Evolutionary conservation across 495 filamentous ascomycete species (phyloP).

Genomic region (Talaromyces wortmannii): DNA sequence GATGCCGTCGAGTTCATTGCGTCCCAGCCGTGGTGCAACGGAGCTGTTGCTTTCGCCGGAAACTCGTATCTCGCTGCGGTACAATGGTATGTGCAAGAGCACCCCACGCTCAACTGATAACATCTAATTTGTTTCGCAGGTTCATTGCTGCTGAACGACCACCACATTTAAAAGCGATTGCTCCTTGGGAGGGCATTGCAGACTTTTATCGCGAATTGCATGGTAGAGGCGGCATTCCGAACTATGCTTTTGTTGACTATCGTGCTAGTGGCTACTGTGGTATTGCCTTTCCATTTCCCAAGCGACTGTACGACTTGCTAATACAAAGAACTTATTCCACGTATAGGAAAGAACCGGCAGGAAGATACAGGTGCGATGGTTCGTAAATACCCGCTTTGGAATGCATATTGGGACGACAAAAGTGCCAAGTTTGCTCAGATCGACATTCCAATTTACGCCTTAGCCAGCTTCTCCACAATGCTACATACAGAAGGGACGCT

Average conservation of each 20-base stretch:
- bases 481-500: slow-evolving; percentile 12
- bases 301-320: slow-evolving; percentile 6
- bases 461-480: slow-evolving; percentile 14
- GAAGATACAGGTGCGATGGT: slow-evolving; percentile 11
- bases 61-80: background rate
- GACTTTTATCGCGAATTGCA: slow-evolving; percentile 22
- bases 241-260: background rate
- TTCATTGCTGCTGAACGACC: slow-evolving; percentile 17
- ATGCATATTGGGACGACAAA: slow-evolving; percentile 20
- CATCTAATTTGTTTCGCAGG: slow-evolving; percentile 18
- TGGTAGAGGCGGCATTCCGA: slow-evolving; percentile 10
- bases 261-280: background rate
- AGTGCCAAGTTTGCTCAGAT: slow-evolving; percentile 4
- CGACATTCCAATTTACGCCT: slow-evolving; percentile 14
- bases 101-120: background rate
- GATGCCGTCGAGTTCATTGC: background rate
- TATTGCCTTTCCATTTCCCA: slow-evolving; percentile 4
- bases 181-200: slow-evolving; percentile 24
- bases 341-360: slow-evolving; percentile 2
- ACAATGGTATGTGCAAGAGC: background rate
- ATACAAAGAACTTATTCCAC: slow-evolving; percentile 1
- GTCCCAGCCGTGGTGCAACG: background rate
- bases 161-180: slow-evolving; percentile 20
- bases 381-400: slow-evolving; percentile 6
- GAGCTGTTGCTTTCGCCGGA: background rate